These are phyloP conservation scores for Yamadazyma spencermartinsiae DNA, from an alignment of 1,139 yeast species.

Conservation along the genomic window DNA sequence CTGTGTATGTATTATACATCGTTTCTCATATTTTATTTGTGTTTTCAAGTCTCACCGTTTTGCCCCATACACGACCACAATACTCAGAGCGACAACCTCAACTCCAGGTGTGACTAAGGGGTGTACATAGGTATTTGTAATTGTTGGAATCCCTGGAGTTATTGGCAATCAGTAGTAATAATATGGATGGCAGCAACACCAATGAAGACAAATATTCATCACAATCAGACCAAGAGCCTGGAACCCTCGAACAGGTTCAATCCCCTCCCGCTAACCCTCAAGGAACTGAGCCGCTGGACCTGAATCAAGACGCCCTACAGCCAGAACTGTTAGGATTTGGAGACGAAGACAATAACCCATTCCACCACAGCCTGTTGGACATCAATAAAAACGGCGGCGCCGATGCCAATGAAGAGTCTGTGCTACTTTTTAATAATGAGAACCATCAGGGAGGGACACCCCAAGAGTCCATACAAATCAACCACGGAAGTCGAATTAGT, in stretches of 20 bases:
- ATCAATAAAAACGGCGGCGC: slow-evolving; percentile 5
- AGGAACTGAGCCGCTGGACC: background rate
- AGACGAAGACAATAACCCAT: slow-evolving; percentile 57
- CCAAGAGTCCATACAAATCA: slow-evolving; percentile 33
- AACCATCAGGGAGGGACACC: slow-evolving; percentile 6
- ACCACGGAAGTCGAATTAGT: slow-evolving; percentile 40
- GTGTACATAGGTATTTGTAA: background rate
- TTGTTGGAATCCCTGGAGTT: too few relatives aligned
- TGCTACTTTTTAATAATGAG: slow-evolving; percentile 23
- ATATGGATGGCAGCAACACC: background rate
- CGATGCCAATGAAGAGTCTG: slow-evolving; percentile 26
- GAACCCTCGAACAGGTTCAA: too few relatives aligned
- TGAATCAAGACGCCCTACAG: background rate
- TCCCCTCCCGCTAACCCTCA: too few relatives aligned
- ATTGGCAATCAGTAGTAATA: too few relatives aligned
- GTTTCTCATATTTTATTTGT: too few relatives aligned
- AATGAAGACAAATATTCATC: background rate
- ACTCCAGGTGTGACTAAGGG: slow-evolving; percentile 1
- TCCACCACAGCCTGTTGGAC: slow-evolving; percentile 36
- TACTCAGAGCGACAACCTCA: background rate
- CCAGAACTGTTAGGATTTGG: slow-evolving; percentile 9
- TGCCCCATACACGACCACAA: too few relatives aligned
- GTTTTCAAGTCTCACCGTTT: too few relatives aligned
- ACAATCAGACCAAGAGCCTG: too few relatives aligned
- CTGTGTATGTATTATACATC: too few relatives aligned